Conservation (phyloP, 352 stramenopile genomes). For the Sclerospora graminicola region DNA sequence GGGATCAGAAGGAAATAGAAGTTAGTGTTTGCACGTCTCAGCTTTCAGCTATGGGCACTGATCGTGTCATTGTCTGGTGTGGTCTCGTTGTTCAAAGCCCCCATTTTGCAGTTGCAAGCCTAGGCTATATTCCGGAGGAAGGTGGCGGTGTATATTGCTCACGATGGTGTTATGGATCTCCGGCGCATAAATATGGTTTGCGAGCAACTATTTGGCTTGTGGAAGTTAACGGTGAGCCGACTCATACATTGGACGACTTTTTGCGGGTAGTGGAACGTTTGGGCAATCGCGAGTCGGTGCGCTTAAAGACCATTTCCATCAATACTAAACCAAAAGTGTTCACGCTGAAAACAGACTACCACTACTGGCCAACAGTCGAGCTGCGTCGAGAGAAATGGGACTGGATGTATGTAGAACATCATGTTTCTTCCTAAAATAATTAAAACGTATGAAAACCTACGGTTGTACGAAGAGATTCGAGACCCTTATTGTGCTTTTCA, state of each 20-base stretch:
- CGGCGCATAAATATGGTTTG: slow-evolving; percentile 86
- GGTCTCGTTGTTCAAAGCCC: slow-evolving; percentile 87
- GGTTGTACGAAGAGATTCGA: too few species aligned
- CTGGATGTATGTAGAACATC: slow-evolving; percentile 56
- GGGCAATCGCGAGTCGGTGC: slow-evolving; percentile 71
- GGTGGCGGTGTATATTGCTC: slow-evolving; percentile 84
- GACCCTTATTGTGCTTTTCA: too few species aligned
- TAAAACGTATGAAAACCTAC: too few species aligned
- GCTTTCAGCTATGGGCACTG: slow-evolving; percentile 73
- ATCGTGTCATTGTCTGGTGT: slow-evolving; percentile 86
- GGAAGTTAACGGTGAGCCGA: slow-evolving; percentile 82
- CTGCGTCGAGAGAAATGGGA: slow-evolving; percentile 51
- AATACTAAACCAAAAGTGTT: slow-evolving; percentile 86
- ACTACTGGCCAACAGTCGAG: slow-evolving; percentile 88
- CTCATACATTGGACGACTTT: slow-evolving; percentile 76
- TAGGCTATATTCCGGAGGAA: slow-evolving; percentile 82
- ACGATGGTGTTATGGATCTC: slow-evolving; percentile 86
- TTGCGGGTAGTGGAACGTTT: slow-evolving; percentile 73
- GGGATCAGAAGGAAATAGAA: slow-evolving; percentile 59
- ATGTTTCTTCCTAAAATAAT: too few species aligned
- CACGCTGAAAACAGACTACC: slow-evolving; percentile 87
- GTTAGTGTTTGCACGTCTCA: slow-evolving; percentile 48
- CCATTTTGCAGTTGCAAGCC: slow-evolving; percentile 75
- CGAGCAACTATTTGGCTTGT: slow-evolving; percentile 87
- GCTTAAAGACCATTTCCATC: slow-evolving; percentile 86